Conservation (phyloP, 2,329 filamentous ascomycete species). For the Cephalotrichum gorgonifer region DNA sequence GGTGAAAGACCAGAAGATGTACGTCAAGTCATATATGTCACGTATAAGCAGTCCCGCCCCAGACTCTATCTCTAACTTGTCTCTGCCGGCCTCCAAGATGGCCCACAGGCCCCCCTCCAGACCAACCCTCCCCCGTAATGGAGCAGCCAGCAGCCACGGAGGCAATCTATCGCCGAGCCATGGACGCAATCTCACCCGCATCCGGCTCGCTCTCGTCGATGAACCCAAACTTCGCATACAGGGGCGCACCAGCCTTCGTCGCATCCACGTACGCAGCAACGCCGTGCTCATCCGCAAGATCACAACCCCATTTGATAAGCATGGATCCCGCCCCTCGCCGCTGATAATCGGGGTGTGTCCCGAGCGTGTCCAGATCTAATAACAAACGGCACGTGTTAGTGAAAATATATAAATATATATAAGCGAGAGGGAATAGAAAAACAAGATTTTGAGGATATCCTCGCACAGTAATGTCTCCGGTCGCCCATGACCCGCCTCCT, state of each 20-base stretch:
- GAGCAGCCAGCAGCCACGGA: no score
- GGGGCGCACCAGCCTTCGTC: background rate
- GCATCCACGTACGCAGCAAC: conserved; percentile 15
- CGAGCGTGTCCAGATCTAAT: conserved; percentile 14
- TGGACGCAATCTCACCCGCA: background rate
- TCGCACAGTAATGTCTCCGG: background rate
- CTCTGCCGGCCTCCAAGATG: no score
- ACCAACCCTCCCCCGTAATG: no score
- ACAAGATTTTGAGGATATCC: background rate
- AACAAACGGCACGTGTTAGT: background rate
- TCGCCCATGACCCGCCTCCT: background rate
- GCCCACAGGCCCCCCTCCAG: no score
- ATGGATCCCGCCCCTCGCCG: conserved; percentile 14
- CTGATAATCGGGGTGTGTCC: conserved; percentile 15
- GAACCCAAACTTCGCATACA: background rate
- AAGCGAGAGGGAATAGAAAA: no score
- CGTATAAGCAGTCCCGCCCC: no score
- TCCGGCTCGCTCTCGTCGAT: background rate
- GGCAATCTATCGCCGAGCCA: background rate
- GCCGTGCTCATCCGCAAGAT: conserved; percentile 11
- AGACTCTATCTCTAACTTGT: no score
- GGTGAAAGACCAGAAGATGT: no score
- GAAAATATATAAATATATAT: no score
- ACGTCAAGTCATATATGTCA: no score
- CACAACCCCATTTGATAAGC: conserved; percentile 14